Evolutionary conservation across 805 yeast genomes (phyloP).

Genomic region (Lachancea kluyveri): DNA sequence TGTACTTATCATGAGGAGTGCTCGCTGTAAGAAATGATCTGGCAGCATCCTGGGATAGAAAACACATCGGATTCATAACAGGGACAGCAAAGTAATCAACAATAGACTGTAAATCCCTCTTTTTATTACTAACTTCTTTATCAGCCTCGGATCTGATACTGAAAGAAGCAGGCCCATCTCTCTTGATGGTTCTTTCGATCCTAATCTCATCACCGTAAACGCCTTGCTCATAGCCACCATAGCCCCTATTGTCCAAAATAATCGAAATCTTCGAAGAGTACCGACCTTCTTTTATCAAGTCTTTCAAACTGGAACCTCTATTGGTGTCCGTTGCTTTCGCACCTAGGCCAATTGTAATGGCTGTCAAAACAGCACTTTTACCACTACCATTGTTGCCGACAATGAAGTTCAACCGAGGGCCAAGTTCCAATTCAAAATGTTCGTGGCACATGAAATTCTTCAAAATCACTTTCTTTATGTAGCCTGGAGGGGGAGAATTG

Average conservation of each 20-base stretch:
- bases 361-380: slow-evolving; percentile 82
- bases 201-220: slow-evolving; percentile 63
- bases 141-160: slow-evolving; percentile 47
- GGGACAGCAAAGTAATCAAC: slow-evolving; percentile 67
- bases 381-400: slow-evolving; percentile 92
- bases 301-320: slow-evolving; percentile 68
- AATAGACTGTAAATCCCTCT: slow-evolving; percentile 59
- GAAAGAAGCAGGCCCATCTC: slow-evolving; percentile 49
- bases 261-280: slow-evolving; percentile 62
- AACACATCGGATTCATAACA: slow-evolving; percentile 86
- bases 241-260: slow-evolving; percentile 56
- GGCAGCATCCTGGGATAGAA: slow-evolving; percentile 91
- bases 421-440: slow-evolving; percentile 65
- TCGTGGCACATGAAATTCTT: slow-evolving; percentile 89
- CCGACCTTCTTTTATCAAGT: slow-evolving; percentile 72
- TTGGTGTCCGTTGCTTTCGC: slow-evolving; percentile 84
- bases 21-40: slow-evolving; percentile 79
- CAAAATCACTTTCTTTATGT: slow-evolving; percentile 54
- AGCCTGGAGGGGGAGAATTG: slow-evolving; percentile 43
- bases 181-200: slow-evolving; percentile 59
- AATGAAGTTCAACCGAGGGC: slow-evolving; percentile 78
- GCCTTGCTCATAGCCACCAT: slow-evolving; percentile 57
- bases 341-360: slow-evolving; percentile 81
- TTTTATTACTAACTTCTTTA: slow-evolving; percentile 51
- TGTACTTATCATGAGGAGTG: slow-evolving; percentile 64